A percentile compares a stretch with the other conserved stretches of the same genome.
Evolutionary conservation across 2,329 filamentous ascomycete species (phyloP).

Genomic region (Xylariaceae sp.): DNA sequence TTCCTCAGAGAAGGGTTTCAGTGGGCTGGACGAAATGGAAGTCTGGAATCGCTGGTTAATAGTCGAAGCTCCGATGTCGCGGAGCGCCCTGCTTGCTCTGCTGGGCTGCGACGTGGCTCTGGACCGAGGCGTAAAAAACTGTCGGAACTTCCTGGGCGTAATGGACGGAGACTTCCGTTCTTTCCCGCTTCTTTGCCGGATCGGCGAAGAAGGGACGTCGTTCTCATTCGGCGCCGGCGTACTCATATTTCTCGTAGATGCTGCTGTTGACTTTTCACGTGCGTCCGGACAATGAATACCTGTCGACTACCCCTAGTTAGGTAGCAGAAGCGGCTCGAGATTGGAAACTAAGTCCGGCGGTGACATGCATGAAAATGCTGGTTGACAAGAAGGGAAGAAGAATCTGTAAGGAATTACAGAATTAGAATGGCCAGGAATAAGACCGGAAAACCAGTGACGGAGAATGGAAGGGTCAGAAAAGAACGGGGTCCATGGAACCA

Average conservation of each 20-base stretch:
- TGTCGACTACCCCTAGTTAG: background rate
- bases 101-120: slow-evolving; percentile 36
- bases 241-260: slow-evolving; percentile 11
- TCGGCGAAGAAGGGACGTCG: slow-evolving; percentile 25
- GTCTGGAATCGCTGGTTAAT: slow-evolving; percentile 38
- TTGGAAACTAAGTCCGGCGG: background rate
- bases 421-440: slow-evolving; percentile 11
- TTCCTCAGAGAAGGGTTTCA: slow-evolving; percentile 33
- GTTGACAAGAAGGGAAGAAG: background rate
- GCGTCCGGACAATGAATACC: background rate
- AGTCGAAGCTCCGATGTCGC: slow-evolving; percentile 37
- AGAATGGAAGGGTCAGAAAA: slow-evolving; percentile 3
- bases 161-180: slow-evolving; percentile 48
- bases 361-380: background rate
- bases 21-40: slow-evolving; percentile 36
- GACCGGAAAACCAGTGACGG: slow-evolving; percentile 20
- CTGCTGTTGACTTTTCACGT: slow-evolving; percentile 1
- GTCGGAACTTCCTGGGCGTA: slow-evolving; percentile 49
- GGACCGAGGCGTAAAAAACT: slow-evolving; percentile 49
- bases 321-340: background rate
- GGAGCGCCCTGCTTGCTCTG: slow-evolving; percentile 37
- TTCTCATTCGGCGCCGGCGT: slow-evolving; percentile 18
- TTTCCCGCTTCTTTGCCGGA: slow-evolving; percentile 33
- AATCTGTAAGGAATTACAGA: background rate
- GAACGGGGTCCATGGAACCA: background rate